These are phyloP conservation scores for Yamadazyma aaseri DNA, from an alignment of 1,139 yeast species.

Conservation along the genomic window DNA sequence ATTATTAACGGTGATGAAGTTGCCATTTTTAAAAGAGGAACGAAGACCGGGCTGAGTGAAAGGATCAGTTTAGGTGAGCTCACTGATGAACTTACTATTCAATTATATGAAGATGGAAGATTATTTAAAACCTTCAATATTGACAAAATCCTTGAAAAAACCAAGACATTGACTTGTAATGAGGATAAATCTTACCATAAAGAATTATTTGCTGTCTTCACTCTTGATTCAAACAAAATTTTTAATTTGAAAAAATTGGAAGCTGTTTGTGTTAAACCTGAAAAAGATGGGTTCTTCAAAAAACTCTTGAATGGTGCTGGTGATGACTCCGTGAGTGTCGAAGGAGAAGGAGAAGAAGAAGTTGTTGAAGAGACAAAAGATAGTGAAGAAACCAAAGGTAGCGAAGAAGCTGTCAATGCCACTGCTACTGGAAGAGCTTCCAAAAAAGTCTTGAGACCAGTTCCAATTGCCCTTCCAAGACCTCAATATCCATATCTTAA, in stretches of 20 bases:
- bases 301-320: conserved; percentile 26
- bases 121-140: conserved; percentile 40
- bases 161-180: conserved; percentile 45
- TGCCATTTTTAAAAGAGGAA: conserved; percentile 44
- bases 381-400: conserved; percentile 8
- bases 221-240: conserved; percentile 49
- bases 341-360: no score
- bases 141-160: conserved; percentile 32
- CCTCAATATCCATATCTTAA: conserved; percentile 38
- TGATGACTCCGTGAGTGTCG: conserved; percentile 14
- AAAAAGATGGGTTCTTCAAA: conserved; percentile 25
- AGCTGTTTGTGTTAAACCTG: conserved; percentile 35
- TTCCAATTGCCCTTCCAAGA: conserved; percentile 23
- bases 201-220: conserved; percentile 41
- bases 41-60: conserved; percentile 27
- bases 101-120: conserved; percentile 54
- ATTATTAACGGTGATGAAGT: conserved; percentile 30
- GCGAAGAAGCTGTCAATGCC: conserved; percentile 7
- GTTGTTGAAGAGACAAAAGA: conserved; percentile 15
- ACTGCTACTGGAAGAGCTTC: conserved; percentile 15
- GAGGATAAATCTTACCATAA: conserved; percentile 28
- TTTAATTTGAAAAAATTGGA: conserved; percentile 43
- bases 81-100: conserved; percentile 34
- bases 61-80: conserved; percentile 34
- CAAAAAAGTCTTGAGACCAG: conserved; percentile 20